phyloP scores from a whole-genome alignment of 768 basidiomycete genomes.

The Dentipellis fragilis region DNA sequence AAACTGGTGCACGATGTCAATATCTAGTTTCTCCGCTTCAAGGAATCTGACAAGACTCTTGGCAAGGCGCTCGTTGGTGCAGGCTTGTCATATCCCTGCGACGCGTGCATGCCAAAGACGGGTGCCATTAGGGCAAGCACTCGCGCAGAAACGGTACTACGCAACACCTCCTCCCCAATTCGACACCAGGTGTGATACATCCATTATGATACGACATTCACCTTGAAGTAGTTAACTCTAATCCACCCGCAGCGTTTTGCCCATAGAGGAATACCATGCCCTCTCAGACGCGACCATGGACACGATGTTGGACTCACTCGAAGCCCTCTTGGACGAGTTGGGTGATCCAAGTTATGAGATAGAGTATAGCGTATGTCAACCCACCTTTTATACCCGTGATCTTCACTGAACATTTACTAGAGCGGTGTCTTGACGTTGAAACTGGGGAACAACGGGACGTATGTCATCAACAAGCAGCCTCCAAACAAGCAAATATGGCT shows the following conservation, averaged over 20 bases:
- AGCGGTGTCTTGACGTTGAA: slow-evolving; percentile 84
- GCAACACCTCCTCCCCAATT: slow-evolving; percentile 12
- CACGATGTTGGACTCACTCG: slow-evolving; percentile 60
- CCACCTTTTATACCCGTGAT: neutral
- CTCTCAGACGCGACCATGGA: slow-evolving; percentile 76
- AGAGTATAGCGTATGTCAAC: slow-evolving; percentile 68
- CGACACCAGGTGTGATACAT: neutral
- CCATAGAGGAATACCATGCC: slow-evolving; percentile 56
- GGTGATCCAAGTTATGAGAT: slow-evolving; percentile 61
- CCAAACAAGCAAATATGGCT: slow-evolving; percentile 98
- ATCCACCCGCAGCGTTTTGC: slow-evolving; percentile 33
- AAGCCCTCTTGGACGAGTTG: slow-evolving; percentile 54
- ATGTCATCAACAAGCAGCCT: slow-evolving; percentile 95
- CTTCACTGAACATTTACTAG: slow-evolving; percentile 30
- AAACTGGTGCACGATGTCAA: too few species aligned
- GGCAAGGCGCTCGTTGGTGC: too few species aligned
- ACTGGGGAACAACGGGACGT: slow-evolving; percentile 71
- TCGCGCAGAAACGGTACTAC: slow-evolving; percentile 1
- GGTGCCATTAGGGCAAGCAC: too few species aligned
- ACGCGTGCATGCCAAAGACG: too few species aligned
- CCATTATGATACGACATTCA: neutral
- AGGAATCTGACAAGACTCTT: too few species aligned
- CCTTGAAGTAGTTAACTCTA: neutral
- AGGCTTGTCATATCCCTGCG: too few species aligned
- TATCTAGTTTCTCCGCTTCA: too few species aligned